These are phyloP conservation scores for Geranomyces michiganensis DNA, from an alignment of 192 early-diverging fungal genomes.

Conservation along the genomic window DNA sequence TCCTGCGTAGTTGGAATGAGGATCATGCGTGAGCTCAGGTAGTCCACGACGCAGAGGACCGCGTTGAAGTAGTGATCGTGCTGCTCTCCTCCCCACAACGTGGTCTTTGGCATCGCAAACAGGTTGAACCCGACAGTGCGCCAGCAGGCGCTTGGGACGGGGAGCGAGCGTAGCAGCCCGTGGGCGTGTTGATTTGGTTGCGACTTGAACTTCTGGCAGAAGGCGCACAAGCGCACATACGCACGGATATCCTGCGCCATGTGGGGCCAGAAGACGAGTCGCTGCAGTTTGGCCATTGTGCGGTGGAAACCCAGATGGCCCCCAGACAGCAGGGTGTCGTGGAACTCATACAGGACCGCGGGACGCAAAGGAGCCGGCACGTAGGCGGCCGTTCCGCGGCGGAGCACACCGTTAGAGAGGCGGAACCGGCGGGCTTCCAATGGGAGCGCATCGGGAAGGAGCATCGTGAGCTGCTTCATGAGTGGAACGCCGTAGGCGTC, in stretches of 20 bases:
- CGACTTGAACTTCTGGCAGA: neutral
- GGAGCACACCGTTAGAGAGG: no score
- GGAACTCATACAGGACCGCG: neutral
- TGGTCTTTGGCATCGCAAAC: neutral
- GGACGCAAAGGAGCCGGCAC: neutral
- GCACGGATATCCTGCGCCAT: neutral
- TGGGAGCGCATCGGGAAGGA: no score
- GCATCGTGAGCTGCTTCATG: no score
- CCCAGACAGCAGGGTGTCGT: neutral
- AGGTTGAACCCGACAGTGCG: neutral
- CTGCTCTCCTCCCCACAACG: neutral
- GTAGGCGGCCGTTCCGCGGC: no score
- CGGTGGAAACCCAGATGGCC: neutral
- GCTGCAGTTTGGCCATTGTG: neutral
- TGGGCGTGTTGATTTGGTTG: no score
- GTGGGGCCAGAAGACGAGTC: neutral
- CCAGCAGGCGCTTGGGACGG: slow-evolving; percentile 1
- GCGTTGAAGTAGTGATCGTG: neutral
- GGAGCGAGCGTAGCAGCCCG: slow-evolving; percentile 4
- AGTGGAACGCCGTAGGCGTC: no score
- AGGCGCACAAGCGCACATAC: neutral
- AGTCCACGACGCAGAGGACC: neutral
- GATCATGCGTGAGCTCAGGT: neutral
- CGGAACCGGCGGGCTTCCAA: no score
- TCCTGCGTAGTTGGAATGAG: neutral